Evolutionary conservation across 2,329 filamentous ascomycete species (phyloP).

Genomic region (Colletotrichum limetticola): DNA sequence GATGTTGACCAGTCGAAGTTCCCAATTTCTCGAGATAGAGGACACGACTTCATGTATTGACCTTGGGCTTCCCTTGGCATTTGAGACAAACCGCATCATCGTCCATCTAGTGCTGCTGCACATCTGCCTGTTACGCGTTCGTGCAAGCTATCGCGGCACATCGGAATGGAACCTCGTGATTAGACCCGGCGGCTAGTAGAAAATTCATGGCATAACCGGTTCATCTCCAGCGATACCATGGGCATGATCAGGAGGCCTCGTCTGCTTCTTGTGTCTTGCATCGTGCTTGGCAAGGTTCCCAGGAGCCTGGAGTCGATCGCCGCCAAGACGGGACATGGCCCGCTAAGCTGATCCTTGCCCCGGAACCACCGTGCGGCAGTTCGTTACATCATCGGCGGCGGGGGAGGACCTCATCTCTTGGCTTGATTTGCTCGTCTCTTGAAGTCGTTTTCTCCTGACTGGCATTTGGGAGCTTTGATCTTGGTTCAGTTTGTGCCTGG

Average conservation of each 20-base stretch:
- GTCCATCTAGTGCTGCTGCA: neutral
- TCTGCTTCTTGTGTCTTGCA: neutral
- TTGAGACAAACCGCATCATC: neutral
- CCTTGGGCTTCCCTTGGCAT: neutral
- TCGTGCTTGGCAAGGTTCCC: conserved; percentile 28
- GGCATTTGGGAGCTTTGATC: neutral
- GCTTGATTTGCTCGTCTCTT: conserved; percentile 1
- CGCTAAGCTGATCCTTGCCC: conserved; percentile 34
- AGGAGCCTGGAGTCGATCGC: conserved; percentile 32
- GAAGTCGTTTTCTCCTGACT: neutral
- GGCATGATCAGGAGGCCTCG: neutral
- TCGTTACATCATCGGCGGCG: conserved; percentile 32
- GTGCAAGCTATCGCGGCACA: neutral
- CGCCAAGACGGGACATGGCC: conserved; percentile 32
- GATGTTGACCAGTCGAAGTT: neutral
- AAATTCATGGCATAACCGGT: neutral
- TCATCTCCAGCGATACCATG: neutral
- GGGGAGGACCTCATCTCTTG: conserved; percentile 20
- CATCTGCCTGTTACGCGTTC: neutral
- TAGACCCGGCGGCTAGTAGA: neutral
- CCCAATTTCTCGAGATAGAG: neutral
- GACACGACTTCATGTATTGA: neutral
- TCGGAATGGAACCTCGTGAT: neutral
- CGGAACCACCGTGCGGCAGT: conserved; percentile 26
- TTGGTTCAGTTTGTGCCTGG: neutral